These are phyloP conservation scores for Lenzites betulinus DNA, from an alignment of 768 basidiomycete species.

Conservation along the genomic window DNA sequence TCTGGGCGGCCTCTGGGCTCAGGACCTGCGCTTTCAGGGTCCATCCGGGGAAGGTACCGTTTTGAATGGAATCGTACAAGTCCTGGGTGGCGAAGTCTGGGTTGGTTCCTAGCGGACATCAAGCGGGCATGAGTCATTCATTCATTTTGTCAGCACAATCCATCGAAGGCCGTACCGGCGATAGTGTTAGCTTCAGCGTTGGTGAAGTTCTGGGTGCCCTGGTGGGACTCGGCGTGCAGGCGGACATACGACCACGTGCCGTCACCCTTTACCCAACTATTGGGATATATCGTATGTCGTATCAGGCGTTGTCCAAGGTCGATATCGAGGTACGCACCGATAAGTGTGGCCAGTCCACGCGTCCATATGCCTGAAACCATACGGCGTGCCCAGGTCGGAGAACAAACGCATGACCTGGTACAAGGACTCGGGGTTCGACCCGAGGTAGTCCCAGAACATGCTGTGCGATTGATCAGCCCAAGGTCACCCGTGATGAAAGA, in stretches of 20 bases:
- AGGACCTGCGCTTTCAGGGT: constrained; percentile 59
- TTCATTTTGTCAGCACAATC: neutral
- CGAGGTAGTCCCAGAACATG: constrained; percentile 49
- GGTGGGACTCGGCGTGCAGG: constrained; percentile 36
- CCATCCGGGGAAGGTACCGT: constrained; percentile 55
- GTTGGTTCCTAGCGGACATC: constrained; percentile 28
- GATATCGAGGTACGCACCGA: constrained; percentile 26
- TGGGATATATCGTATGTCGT: neutral
- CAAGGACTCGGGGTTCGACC: constrained; percentile 48
- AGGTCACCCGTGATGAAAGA: neutral
- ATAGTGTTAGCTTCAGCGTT: constrained; percentile 37
- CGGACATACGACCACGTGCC: constrained; percentile 58
- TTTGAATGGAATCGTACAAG: constrained; percentile 56
- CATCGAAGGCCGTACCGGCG: constrained; percentile 33
- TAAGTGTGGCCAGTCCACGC: constrained; percentile 55
- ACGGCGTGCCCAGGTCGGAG: constrained; percentile 60
- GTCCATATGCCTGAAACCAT: constrained; percentile 49
- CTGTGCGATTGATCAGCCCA: constrained; percentile 24
- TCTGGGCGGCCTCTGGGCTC: constrained; percentile 53
- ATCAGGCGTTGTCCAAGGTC: neutral
- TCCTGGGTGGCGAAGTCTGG: constrained; percentile 59
- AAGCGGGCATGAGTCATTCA: neutral
- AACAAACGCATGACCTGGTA: constrained; percentile 51
- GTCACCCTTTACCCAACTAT: constrained; percentile 42
- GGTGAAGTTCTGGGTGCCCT: constrained; percentile 40